A percentile compares a stretch with the other conserved stretches of the same genome.
Conservation (phyloP, 306 rosid species). For the Sechiopsis laciniata region DNA sequence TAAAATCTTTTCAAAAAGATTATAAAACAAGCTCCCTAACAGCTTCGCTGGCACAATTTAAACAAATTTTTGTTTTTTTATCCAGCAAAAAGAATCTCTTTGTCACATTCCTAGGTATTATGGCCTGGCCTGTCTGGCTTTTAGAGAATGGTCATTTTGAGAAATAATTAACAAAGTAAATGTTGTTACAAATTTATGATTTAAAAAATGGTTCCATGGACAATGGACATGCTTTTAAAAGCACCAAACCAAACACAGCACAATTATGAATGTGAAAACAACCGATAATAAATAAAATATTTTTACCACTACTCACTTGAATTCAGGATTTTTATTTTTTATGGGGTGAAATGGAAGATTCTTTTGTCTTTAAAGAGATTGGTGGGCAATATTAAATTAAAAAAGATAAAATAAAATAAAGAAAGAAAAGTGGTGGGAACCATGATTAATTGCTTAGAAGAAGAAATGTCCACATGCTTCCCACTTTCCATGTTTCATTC, state of each 20-base stretch:
- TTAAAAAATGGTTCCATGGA: not conserved
- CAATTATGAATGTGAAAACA: not conserved
- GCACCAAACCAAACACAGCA: too few species aligned
- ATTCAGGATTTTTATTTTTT: too few species aligned
- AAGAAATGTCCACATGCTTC: conserved; percentile 15
- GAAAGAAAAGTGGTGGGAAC: not conserved
- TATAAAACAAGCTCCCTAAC: too few species aligned
- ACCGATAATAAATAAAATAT: not conserved
- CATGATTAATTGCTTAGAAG: conserved; percentile 11
- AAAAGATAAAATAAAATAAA: too few species aligned
- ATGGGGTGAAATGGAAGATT: conserved; percentile 1
- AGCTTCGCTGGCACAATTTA: too few species aligned
- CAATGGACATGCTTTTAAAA: not conserved
- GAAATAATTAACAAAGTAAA: not conserved
- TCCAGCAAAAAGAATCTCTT: not conserved
- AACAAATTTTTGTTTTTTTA: too few species aligned
- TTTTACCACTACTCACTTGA: not conserved
- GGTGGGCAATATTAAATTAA: too few species aligned
- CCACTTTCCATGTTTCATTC: not conserved
- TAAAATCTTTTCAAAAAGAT: too few species aligned
- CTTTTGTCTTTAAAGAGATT: not conserved
- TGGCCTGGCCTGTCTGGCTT: not conserved
- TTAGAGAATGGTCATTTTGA: not conserved
- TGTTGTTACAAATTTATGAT: not conserved
- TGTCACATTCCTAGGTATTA: conserved; percentile 5